phyloP scores from a whole-genome alignment of 2,329 filamentous ascomycete genomes.

The Fusarium lateritium region DNA sequence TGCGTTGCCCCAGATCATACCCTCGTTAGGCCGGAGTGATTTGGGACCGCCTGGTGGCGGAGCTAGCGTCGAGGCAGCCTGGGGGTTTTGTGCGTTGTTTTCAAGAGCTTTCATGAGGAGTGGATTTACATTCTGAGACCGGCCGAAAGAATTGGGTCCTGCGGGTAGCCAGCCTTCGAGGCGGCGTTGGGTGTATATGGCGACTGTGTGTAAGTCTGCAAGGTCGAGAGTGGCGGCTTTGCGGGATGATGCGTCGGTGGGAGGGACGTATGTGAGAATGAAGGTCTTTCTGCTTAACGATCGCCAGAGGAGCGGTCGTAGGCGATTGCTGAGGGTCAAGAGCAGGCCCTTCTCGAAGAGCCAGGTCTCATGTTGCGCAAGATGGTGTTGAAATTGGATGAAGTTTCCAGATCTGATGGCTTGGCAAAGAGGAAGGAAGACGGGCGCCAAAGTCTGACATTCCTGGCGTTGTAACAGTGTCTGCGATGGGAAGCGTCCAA shows the following conservation, averaged over 20 bases:
- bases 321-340: constrained; percentile 80
- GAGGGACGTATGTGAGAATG: constrained; percentile 81
- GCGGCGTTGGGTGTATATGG: constrained; percentile 74
- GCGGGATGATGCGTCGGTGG: constrained; percentile 66
- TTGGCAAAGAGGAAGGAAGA: constrained; percentile 80
- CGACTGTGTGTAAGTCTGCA: constrained; percentile 74
- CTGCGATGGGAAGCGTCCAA: constrained; percentile 84
- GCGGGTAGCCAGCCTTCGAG: constrained; percentile 70
- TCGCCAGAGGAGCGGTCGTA: constrained; percentile 88
- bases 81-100: constrained; percentile 59
- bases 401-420: constrained; percentile 84
- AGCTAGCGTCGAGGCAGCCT: constrained; percentile 59
- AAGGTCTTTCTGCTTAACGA: constrained; percentile 85
- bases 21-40: constrained; percentile 69
- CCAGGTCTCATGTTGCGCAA: constrained; percentile 77
- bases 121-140: constrained; percentile 62
- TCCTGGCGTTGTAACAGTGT: constrained; percentile 77
- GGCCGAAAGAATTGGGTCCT: constrained; percentile 51
- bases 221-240: constrained; percentile 83
- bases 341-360: constrained; percentile 83
- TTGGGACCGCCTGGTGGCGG: constrained; percentile 64
- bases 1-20: constrained; percentile 75
- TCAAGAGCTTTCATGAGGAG: constrained; percentile 68
- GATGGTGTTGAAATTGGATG: constrained; percentile 77
- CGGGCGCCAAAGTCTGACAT: constrained; percentile 68